These are phyloP conservation scores for Achaetomium macrosporum DNA, from an alignment of 2,329 filamentous ascomycete species.

Conservation along the genomic window DNA sequence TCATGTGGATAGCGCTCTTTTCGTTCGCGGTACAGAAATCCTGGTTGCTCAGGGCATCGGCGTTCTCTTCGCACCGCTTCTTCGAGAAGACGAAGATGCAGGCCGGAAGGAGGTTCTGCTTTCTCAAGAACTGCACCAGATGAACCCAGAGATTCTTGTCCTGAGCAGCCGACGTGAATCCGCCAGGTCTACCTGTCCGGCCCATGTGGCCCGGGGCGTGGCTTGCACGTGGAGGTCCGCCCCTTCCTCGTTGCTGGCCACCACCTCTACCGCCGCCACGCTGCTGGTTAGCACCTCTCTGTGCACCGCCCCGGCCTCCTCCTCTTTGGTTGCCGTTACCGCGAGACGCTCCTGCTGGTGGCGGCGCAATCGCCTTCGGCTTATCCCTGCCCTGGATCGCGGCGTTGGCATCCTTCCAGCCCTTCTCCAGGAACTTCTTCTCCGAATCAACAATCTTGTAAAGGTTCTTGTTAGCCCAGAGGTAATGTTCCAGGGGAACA, in stretches of 20 bases:
- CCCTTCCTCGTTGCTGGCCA: constrained; percentile 50
- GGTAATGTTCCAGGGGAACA: constrained; percentile 89
- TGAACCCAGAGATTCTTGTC: constrained; percentile 97
- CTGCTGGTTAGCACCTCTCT: constrained; percentile 42
- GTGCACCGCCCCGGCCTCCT: constrained; percentile 41
- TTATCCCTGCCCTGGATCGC: constrained; percentile 79
- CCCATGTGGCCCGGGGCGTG: constrained; percentile 80
- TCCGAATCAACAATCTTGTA: constrained; percentile 92
- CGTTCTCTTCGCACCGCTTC: constrained; percentile 94
- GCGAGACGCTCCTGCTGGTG: constrained; percentile 33
- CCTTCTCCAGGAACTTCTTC: constrained; percentile 84
- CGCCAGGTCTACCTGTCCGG: constrained; percentile 75
- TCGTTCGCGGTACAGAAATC: constrained; percentile 91
- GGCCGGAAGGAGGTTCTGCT: constrained; percentile 78
- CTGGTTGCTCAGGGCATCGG: constrained; percentile 87
- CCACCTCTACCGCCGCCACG: constrained; percentile 46
- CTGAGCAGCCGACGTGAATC: constrained; percentile 82
- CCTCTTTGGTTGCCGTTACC: constrained; percentile 46
- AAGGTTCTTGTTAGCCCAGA: constrained; percentile 91
- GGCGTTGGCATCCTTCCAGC: constrained; percentile 91
- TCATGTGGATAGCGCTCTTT: constrained; percentile 97
- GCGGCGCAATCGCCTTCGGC: constrained; percentile 42
- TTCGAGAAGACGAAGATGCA: constrained; percentile 99
- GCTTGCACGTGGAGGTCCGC: constrained; percentile 53
- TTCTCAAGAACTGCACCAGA: constrained; percentile 83